phyloP scores from a whole-genome alignment of 116 monocot genomes.

The Cymodocea nodosa region DNA sequence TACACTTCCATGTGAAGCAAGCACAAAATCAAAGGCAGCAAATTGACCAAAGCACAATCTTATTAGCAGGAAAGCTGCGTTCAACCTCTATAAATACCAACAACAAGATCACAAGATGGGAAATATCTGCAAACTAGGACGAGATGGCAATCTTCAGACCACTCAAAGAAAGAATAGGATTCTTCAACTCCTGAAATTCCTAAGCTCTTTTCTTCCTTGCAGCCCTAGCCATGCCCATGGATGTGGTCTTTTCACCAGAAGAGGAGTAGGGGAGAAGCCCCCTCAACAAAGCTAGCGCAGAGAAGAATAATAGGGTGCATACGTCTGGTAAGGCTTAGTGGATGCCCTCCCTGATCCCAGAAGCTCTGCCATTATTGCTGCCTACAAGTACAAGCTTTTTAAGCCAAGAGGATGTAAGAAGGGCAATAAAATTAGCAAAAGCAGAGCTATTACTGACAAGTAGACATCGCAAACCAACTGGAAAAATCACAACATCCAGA shows the following conservation, averaged over 20 bases:
- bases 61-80: too few relatives aligned
- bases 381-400: slow-evolving; percentile 5
- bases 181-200: slow-evolving; percentile 1
- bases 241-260: not conserved
- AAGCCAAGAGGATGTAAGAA: not conserved
- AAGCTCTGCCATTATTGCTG: slow-evolving; percentile 25
- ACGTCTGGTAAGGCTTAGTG: slow-evolving; percentile 16
- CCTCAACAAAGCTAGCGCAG: slow-evolving; percentile 14
- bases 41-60: too few relatives aligned
- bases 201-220: slow-evolving; percentile 16
- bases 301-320: slow-evolving; percentile 13
- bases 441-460: not conserved
- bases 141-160: not conserved
- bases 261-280: slow-evolving; percentile 11
- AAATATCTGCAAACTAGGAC: too few relatives aligned
- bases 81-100: too few relatives aligned
- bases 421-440: not conserved
- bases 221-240: not conserved
- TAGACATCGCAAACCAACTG: too few relatives aligned
- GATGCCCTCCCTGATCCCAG: slow-evolving; percentile 24
- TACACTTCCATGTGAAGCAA: too few relatives aligned
- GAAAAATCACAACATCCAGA: too few relatives aligned
- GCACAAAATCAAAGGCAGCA: too few relatives aligned
- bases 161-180: not conserved
- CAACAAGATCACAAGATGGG: too few relatives aligned